phyloP scores from a whole-genome alignment of 108 stramenopile genomes.

The Nannochloropsis granulata region DNA sequence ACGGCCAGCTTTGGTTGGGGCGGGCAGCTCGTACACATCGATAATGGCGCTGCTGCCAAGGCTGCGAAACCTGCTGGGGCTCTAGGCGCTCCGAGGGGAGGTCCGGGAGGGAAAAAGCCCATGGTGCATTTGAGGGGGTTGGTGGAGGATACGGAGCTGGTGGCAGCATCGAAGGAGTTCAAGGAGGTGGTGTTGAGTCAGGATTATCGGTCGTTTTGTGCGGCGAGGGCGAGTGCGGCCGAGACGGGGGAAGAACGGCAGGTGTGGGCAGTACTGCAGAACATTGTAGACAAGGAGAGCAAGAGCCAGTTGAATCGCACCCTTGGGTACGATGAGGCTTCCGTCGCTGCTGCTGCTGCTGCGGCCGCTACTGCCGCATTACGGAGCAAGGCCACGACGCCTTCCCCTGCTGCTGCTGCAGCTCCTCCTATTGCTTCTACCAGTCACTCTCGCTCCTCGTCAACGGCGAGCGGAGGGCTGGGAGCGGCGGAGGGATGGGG shows the following conservation, averaged over 20 bases:
- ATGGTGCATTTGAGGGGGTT: slow-evolving; percentile 1
- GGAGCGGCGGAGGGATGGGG: background rate
- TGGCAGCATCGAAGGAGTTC: slow-evolving; percentile 44
- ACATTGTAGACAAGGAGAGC: background rate
- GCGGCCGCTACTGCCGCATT: background rate
- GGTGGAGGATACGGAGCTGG: slow-evolving; percentile 53
- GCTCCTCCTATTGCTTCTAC: background rate
- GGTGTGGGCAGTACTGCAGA: slow-evolving; percentile 44
- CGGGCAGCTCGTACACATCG: slow-evolving; percentile 58
- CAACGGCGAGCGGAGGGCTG: background rate
- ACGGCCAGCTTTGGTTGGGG: slow-evolving; percentile 82
- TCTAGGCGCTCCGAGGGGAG: background rate
- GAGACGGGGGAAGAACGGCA: slow-evolving; percentile 35
- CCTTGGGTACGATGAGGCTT: background rate
- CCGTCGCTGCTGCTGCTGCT: background rate
- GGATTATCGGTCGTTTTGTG: slow-evolving; percentile 54
- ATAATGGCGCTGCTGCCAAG: slow-evolving; percentile 1
- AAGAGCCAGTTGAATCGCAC: background rate
- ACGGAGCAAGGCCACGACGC: background rate
- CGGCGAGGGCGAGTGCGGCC: slow-evolving; percentile 38
- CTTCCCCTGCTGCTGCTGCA: slow-evolving; percentile 1
- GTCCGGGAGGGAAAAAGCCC: background rate
- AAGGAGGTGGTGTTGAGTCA: slow-evolving; percentile 47
- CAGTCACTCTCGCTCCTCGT: background rate
- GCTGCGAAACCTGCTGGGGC: background rate